Base-by-base conservation (phyloP, 345 rosid species). In the Nephelium lappaceum region DNA sequence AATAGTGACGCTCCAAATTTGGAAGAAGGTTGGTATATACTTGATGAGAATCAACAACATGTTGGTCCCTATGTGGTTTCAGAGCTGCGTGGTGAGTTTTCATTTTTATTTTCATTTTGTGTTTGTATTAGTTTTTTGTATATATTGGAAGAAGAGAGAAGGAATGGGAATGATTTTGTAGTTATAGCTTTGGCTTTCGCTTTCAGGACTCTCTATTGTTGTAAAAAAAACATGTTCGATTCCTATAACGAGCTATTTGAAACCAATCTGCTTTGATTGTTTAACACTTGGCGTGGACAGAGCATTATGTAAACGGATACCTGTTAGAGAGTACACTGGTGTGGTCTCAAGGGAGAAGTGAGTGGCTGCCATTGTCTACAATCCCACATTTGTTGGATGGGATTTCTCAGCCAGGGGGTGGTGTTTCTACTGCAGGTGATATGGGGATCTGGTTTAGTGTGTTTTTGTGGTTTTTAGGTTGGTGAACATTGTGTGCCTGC, bases 291-390 rank as follows among this genome's bases (percentile, higher is more conserved):
- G 74, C 83, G 81, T 90, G 89, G 84, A 83, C 97, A 96, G 98
- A 91, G 86, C 98, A 94, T 87, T 93, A 91, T 85, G 78, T 78
- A 72, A 89, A 88, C 24, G 98, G 99, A 74, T 96, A 86, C 77
- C 79, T 96, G 78, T 80, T 84, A 51, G 94, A 85, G 86, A 88
- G 75, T 78, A 92, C 97, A 9, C 88, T 92, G 18, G 95, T 89
- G 19, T 93, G 98, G 98, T 87, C 95, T 53, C 91, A 94, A 69
- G 98, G 98, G 81, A 84, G 94, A 84, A 90, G 86, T 49, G 90
- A 88, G 41, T 94, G 99, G 98, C 91, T 93, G 80, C 95, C 96
- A 18, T 73, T 97, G 45, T 90, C 97, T 47, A 76, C 93, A 12
- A 83, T 97, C 77, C 89, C 94, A 1, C 95, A 81, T 85, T 81